These are phyloP conservation scores for Coniella lustricola DNA, from an alignment of 2,329 filamentous ascomycete genomes.

Conservation along the genomic window DNA sequence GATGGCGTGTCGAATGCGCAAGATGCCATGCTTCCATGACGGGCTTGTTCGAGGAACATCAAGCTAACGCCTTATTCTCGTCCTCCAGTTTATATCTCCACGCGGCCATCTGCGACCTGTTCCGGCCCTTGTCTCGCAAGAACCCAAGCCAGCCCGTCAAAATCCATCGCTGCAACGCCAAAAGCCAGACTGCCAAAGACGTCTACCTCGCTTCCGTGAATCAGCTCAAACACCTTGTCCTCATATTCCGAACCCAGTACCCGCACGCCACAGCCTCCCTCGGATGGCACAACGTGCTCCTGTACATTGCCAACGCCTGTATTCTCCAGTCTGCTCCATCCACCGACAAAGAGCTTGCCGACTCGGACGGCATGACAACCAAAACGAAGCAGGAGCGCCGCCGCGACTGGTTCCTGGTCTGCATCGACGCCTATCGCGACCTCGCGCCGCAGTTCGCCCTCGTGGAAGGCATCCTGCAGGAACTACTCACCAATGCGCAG, in stretches of 20 bases:
- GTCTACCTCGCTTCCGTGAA: slow-evolving; percentile 15
- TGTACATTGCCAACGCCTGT: slow-evolving; percentile 24
- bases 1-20: no score
- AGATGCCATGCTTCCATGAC: no score
- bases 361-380: background rate
- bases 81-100: slow-evolving; percentile 15
- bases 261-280: slow-evolving; percentile 15
- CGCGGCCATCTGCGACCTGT: slow-evolving; percentile 15
- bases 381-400: slow-evolving; percentile 15
- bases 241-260: slow-evolving; percentile 12
- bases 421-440: slow-evolving; percentile 21
- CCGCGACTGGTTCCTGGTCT: slow-evolving; percentile 23
- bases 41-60: background rate
- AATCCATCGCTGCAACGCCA: background rate
- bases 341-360: no score
- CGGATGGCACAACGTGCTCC: slow-evolving; percentile 23
- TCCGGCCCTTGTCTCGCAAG: slow-evolving; percentile 13
- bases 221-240: slow-evolving; percentile 18
- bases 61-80: background rate
- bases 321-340: background rate
- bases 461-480: slow-evolving; percentile 20
- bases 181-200: slow-evolving; percentile 1
- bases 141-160: background rate
- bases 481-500: slow-evolving; percentile 22
- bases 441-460: slow-evolving; percentile 21